phyloP scores from a whole-genome alignment of 352 stramenopile species.

The Pythium volutum region DNA sequence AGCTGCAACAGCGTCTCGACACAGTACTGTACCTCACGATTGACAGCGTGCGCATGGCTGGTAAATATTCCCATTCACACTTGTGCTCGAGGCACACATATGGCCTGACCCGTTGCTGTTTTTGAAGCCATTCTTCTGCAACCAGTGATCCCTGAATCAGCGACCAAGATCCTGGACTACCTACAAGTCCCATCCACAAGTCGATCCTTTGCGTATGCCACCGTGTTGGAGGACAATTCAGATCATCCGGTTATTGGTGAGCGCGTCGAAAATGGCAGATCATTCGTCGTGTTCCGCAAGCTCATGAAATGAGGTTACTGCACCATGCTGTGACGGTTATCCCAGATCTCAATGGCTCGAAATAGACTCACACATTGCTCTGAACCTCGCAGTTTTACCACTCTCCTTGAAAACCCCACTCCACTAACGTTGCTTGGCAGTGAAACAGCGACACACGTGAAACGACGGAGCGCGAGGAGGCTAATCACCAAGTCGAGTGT shows the following conservation, averaged over 20 bases:
- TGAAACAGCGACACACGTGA: background rate
- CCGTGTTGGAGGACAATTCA: conserved; percentile 35
- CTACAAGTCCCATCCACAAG: conserved; percentile 46
- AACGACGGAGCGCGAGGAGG: background rate
- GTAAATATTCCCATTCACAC: conserved; percentile 31
- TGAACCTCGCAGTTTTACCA: background rate
- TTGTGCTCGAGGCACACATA: too few relatives aligned
- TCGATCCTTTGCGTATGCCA: conserved; percentile 50
- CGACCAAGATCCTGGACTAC: conserved; percentile 70
- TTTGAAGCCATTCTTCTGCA: conserved; percentile 66
- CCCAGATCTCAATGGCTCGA: background rate
- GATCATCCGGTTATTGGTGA: conserved; percentile 33
- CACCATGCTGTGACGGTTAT: background rate
- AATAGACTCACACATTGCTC: conserved; percentile 4
- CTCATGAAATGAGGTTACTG: conserved; percentile 30
- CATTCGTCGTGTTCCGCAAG: conserved; percentile 70
- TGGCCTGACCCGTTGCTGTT: too few relatives aligned
- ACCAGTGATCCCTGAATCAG: conserved; percentile 54
- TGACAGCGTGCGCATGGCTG: conserved; percentile 61
- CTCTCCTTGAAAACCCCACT: background rate
- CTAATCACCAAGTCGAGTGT: background rate
- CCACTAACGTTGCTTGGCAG: background rate
- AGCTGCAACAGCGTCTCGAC: conserved; percentile 46
- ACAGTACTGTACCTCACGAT: conserved; percentile 74
- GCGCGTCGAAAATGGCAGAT: conserved; percentile 49